Evolutionary conservation across 1,284 basidiomycete species (phyloP).

Genomic region (Anthracocystis setariae): DNA sequence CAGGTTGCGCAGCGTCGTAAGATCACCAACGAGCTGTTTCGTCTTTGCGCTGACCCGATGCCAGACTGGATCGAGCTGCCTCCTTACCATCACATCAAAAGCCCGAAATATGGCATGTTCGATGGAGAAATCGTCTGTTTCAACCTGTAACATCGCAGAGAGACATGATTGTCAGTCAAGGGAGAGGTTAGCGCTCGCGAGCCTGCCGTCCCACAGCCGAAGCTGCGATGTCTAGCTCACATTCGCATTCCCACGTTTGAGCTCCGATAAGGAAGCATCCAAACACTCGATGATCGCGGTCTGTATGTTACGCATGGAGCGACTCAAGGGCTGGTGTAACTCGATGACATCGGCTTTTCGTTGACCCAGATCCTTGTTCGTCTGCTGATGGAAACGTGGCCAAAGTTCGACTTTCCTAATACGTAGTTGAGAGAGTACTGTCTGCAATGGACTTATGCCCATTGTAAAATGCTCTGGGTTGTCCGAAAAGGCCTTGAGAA

Average conservation of each 20-base stretch:
- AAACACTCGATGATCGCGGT: slow-evolving; percentile 93
- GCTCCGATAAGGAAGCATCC: slow-evolving; percentile 86
- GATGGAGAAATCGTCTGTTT: slow-evolving; percentile 90
- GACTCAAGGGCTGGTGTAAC: slow-evolving; percentile 85
- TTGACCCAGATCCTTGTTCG: slow-evolving; percentile 57
- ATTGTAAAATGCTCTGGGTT: slow-evolving; percentile 93
- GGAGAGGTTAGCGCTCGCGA: neutral
- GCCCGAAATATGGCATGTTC: slow-evolving; percentile 94
- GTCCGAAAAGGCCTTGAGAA: slow-evolving; percentile 96
- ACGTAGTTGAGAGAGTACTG: slow-evolving; percentile 90
- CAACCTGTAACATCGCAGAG: slow-evolving; percentile 73
- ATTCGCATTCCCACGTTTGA: slow-evolving; percentile 86
- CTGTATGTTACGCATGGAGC: slow-evolving; percentile 89
- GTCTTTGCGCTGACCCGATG: slow-evolving; percentile 92
- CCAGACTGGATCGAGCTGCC: slow-evolving; percentile 92
- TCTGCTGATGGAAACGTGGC: slow-evolving; percentile 78
- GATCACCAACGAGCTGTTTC: slow-evolving; percentile 88
- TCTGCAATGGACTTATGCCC: slow-evolving; percentile 88
- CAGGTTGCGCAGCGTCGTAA: slow-evolving; percentile 84
- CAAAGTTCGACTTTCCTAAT: slow-evolving; percentile 88
- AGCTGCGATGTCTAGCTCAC: slow-evolving; percentile 70
- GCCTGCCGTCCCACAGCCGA: no score
- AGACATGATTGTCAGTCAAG: neutral
- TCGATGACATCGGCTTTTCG: slow-evolving; percentile 88
- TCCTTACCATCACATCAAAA: slow-evolving; percentile 88